These are phyloP conservation scores for Brassica carinata DNA, from an alignment of 345 rosid genomes.

Conservation along the genomic window DNA sequence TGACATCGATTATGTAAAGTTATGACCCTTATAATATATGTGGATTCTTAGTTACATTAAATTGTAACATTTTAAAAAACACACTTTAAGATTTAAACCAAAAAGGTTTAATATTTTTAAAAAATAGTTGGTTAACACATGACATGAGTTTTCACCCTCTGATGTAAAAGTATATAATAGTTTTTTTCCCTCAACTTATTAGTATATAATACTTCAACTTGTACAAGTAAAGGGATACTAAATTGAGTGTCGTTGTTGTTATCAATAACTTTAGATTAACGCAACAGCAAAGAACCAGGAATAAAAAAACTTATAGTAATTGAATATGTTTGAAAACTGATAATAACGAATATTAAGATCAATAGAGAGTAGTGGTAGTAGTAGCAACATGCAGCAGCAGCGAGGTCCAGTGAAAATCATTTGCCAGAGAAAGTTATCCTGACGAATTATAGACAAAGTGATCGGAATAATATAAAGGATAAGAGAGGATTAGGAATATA, in stretches of 20 bases:
- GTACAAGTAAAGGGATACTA: conserved; percentile 15
- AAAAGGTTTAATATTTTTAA: background rate
- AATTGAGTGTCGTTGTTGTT: conserved; percentile 18
- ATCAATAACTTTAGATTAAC: conserved; percentile 29
- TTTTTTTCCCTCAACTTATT: background rate
- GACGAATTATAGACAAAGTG: background rate
- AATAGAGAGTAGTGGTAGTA: background rate
- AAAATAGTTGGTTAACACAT: background rate
- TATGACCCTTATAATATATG: background rate
- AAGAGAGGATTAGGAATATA: conserved; percentile 28
- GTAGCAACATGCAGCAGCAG: background rate
- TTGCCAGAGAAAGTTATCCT: background rate
- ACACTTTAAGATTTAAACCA: too few relatives aligned
- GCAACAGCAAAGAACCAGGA: conserved; percentile 22
- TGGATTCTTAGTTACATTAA: background rate
- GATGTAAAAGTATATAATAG: background rate
- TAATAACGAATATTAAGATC: conserved; percentile 18
- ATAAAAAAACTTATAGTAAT: background rate
- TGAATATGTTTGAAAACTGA: conserved; percentile 15
- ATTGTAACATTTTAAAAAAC: too few relatives aligned
- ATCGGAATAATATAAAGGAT: background rate
- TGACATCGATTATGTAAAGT: background rate
- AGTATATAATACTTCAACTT: conserved; percentile 7
- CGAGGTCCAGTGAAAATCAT: conserved; percentile 23
- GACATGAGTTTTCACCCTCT: background rate